A percentile compares a stretch with the other conserved stretches of the same genome.
These are phyloP conservation scores for Aureobasidium sp. DNA, from an alignment of 2,329 filamentous ascomycete genomes.

Conservation along the genomic window DNA sequence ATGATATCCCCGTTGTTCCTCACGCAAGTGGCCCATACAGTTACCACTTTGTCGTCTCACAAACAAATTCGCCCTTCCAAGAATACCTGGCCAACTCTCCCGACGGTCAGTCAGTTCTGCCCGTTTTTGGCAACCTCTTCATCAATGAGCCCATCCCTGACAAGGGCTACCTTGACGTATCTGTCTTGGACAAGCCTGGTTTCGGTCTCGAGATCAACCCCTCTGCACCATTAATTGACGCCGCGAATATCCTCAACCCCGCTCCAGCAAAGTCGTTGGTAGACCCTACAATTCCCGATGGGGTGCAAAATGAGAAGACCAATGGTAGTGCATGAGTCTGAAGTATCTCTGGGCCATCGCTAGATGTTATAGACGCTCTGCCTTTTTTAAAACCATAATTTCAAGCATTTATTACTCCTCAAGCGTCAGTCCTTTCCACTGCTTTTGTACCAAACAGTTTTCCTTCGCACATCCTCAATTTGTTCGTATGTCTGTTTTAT, in stretches of 20 bases:
- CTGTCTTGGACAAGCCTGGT: conserved; percentile 72
- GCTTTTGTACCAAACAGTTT: too few species aligned
- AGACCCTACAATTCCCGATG: conserved; percentile 19
- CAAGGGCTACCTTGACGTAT: conserved; percentile 72
- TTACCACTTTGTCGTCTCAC: conserved; percentile 92
- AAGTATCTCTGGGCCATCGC: background rate
- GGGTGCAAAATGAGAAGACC: conserved; percentile 1
- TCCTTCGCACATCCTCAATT: too few species aligned
- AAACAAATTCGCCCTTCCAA: conserved; percentile 89
- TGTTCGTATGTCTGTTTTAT: too few species aligned
- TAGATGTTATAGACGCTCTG: background rate
- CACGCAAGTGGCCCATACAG: conserved; percentile 91
- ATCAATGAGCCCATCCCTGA: conserved; percentile 81
- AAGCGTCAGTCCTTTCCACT: too few species aligned
- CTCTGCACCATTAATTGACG: conserved; percentile 69
- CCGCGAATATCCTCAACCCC: conserved; percentile 64
- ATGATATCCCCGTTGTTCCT: conserved; percentile 92
- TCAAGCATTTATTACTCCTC: background rate
- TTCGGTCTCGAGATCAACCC: conserved; percentile 87
- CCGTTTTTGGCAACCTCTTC: conserved; percentile 89
- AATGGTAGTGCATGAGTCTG: background rate
- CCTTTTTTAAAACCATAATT: background rate
- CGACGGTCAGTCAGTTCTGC: conserved; percentile 80
- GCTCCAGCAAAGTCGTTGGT: conserved; percentile 42
- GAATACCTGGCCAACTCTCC: conserved; percentile 92